These are phyloP conservation scores for Arbutus unedo DNA, from an alignment of 148 eudicot genomes.

Conservation along the genomic window DNA sequence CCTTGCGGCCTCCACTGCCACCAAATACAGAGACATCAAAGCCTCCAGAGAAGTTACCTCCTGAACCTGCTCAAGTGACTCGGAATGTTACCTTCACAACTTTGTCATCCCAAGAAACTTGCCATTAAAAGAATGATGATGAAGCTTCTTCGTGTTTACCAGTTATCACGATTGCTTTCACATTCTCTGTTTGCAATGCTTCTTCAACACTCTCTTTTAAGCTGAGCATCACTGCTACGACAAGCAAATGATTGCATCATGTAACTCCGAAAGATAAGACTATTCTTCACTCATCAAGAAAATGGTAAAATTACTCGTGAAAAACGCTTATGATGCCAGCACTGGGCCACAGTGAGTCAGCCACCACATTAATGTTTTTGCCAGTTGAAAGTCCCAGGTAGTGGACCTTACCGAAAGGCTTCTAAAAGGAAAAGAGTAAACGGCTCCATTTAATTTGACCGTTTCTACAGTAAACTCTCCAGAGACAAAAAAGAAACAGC, in stretches of 20 bases:
- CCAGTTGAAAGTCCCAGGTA: not conserved
- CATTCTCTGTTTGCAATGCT: constrained; percentile 21
- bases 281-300: not conserved
- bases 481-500: not conserved
- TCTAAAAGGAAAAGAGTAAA: not conserved
- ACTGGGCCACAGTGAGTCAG: not conserved
- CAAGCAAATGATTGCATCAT: not conserved
- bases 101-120: not conserved
- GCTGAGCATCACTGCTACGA: constrained; percentile 20
- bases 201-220: constrained; percentile 27
- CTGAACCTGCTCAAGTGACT: constrained; percentile 23
- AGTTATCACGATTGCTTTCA: constrained; percentile 33
- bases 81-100: constrained; percentile 3
- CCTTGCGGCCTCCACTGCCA: constrained; percentile 15
- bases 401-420: not conserved
- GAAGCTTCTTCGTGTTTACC: constrained; percentile 16
- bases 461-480: not conserved
- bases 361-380: not conserved
- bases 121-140: not conserved
- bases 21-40: constrained; percentile 31
- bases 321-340: not conserved
- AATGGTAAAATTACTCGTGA: not conserved
- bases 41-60: constrained; percentile 33
- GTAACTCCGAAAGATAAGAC: not conserved
- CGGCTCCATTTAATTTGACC: not conserved